A percentile compares a stretch with the other conserved stretches of the same genome.
phyloP scores from a whole-genome alignment of 176 grass and related monocot genomes.

The Ensete glaucum region DNA sequence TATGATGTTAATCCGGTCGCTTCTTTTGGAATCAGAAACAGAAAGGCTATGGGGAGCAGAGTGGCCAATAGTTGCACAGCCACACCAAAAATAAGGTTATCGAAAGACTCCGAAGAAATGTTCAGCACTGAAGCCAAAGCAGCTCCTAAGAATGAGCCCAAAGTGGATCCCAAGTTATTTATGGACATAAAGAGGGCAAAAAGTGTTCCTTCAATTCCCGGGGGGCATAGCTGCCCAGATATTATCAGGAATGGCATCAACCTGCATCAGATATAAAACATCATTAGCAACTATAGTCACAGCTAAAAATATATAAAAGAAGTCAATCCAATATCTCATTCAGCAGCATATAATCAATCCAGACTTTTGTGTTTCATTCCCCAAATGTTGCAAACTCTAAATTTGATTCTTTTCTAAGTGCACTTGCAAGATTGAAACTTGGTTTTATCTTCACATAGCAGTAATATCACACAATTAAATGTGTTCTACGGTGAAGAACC shows the following conservation, averaged over 20 bases:
- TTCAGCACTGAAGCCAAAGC: constrained; percentile 42
- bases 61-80: constrained; percentile 38
- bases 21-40: constrained; percentile 67
- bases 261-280: constrained; percentile 31
- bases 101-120: constrained; percentile 45
- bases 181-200: constrained; percentile 84
- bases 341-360: no score
- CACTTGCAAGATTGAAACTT: no score
- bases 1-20: constrained; percentile 40
- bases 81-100: constrained; percentile 45
- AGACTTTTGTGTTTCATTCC: no score
- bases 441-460: no score
- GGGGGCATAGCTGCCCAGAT: constrained; percentile 64
- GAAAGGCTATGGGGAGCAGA: constrained; percentile 44
- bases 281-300: constrained; percentile 16
- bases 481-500: no score
- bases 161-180: constrained; percentile 53
- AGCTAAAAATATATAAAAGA: background rate
- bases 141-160: constrained; percentile 66
- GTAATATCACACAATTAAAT: no score
- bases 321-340: background rate
- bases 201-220: constrained; percentile 68
- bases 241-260: constrained; percentile 76
- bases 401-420: no score
- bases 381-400: no score